Evolutionary conservation across 2,329 filamentous ascomycete species (phyloP).

Genomic region (Dothideomycetes sp.): DNA sequence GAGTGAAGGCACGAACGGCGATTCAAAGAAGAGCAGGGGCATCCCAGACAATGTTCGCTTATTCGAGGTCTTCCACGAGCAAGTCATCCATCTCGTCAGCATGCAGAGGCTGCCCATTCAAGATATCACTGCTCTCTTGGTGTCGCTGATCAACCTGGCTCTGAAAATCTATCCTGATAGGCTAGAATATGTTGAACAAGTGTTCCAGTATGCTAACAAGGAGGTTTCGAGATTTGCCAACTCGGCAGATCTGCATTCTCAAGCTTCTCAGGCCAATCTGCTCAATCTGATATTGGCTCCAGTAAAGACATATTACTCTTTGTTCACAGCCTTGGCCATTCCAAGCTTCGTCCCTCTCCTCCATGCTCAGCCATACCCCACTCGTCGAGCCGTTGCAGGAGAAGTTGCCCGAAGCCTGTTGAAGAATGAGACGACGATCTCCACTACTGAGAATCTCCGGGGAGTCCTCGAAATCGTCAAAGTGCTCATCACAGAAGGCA

Average conservation of each 20-base stretch:
- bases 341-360: slow-evolving; percentile 86
- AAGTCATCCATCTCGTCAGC: slow-evolving; percentile 88
- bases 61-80: slow-evolving; percentile 95
- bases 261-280: slow-evolving; percentile 77
- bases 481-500: slow-evolving; percentile 88
- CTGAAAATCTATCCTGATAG: slow-evolving; percentile 91
- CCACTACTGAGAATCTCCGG: slow-evolving; percentile 69
- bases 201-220: slow-evolving; percentile 75
- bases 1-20: slow-evolving; percentile 31
- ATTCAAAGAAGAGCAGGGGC: slow-evolving; percentile 39
- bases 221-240: slow-evolving; percentile 86
- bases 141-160: slow-evolving; percentile 88
- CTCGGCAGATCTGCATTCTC: slow-evolving; percentile 88
- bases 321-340: slow-evolving; percentile 91
- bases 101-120: slow-evolving; percentile 85
- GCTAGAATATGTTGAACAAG: slow-evolving; percentile 90
- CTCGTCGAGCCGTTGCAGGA: slow-evolving; percentile 78
- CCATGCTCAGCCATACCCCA: slow-evolving; percentile 86
- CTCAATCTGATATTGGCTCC: slow-evolving; percentile 85
- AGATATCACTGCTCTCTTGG: slow-evolving; percentile 85
- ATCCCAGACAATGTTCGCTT: slow-evolving; percentile 75
- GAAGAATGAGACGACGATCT: slow-evolving; percentile 69
- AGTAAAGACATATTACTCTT: slow-evolving; percentile 78
- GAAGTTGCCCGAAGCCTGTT: slow-evolving; percentile 79
- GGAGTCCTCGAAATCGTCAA: slow-evolving; percentile 81